phyloP scores from a whole-genome alignment of 306 rosid genomes.

The Fagus sylvatica region DNA sequence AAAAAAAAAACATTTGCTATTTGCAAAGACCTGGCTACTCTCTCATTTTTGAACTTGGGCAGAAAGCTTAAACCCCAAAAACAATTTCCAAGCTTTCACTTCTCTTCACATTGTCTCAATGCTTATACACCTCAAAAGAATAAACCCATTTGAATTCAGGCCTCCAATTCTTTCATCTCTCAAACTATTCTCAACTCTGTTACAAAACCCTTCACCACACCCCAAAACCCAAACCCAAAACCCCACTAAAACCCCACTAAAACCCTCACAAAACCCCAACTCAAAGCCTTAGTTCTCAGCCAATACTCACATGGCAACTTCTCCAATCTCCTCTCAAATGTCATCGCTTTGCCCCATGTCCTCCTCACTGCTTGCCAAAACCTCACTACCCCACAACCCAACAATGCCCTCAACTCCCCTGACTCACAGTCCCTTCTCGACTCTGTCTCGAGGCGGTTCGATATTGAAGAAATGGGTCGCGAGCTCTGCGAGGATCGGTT shows the following conservation, averaged over 20 bases:
- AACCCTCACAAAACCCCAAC: conserved; percentile 55
- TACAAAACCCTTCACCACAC: conserved; percentile 6
- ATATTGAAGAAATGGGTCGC: conserved; percentile 40
- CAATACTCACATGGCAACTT: conserved; percentile 57
- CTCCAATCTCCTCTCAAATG: conserved; percentile 59
- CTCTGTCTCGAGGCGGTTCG: conserved; percentile 38
- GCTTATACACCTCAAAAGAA: conserved; percentile 36
- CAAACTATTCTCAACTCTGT: conserved; percentile 24
- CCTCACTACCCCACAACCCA: conserved; percentile 33
- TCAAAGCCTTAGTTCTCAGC: conserved; percentile 57
- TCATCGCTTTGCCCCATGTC: conserved; percentile 65
- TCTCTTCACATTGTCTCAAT: conserved; percentile 11
- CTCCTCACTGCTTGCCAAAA: conserved; percentile 72
- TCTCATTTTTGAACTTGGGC: not conserved
- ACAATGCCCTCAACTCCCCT: not conserved
- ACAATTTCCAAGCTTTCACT: not conserved
- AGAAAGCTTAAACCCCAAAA: not conserved
- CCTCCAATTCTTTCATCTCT: conserved; percentile 6
- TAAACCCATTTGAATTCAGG: conserved; percentile 15
- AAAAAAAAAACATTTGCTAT: too few species aligned
- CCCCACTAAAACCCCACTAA: not conserved
- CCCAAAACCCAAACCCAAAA: not conserved
- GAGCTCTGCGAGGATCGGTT: conserved; percentile 58
- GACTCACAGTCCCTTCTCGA: conserved; percentile 13
- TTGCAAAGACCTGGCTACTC: not conserved